These are phyloP conservation scores for Alternaria panax DNA, from an alignment of 2,329 filamentous ascomycete genomes.

Conservation along the genomic window DNA sequence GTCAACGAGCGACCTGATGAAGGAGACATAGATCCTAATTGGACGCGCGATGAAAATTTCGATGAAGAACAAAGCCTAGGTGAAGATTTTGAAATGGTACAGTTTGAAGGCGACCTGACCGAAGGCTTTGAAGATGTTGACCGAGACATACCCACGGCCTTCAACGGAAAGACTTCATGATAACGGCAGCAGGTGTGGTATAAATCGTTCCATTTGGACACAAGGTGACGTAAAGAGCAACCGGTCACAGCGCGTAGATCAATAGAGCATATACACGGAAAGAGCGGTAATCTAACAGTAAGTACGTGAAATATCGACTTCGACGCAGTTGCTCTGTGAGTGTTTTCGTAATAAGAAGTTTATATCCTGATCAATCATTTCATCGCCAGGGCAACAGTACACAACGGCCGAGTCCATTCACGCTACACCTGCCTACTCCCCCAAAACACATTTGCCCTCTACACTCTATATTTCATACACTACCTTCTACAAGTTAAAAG, in stretches of 20 bases:
- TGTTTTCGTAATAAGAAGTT: not conserved
- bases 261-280: not conserved
- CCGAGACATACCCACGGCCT: not conserved
- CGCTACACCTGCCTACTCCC: not conserved
- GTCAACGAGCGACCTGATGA: not conserved
- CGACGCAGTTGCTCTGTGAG: fast-evolving
- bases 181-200: not conserved
- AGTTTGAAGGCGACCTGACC: not conserved
- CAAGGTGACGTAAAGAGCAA: not conserved
- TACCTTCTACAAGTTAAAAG: not conserved
- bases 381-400: not conserved
- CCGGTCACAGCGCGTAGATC: not conserved
- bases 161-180: not conserved
- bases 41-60: not conserved
- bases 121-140: not conserved
- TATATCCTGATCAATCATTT: not conserved
- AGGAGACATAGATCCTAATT: not conserved
- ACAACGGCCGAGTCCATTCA: not conserved
- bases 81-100: not conserved
- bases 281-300: fast-evolving
- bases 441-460: not conserved
- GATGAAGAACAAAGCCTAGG: not conserved
- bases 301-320: not conserved
- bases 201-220: not conserved
- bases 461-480: not conserved